Conservation (phyloP, 2,329 filamentous ascomycete species). For the Microcyclospora tardicrescens region DNA sequence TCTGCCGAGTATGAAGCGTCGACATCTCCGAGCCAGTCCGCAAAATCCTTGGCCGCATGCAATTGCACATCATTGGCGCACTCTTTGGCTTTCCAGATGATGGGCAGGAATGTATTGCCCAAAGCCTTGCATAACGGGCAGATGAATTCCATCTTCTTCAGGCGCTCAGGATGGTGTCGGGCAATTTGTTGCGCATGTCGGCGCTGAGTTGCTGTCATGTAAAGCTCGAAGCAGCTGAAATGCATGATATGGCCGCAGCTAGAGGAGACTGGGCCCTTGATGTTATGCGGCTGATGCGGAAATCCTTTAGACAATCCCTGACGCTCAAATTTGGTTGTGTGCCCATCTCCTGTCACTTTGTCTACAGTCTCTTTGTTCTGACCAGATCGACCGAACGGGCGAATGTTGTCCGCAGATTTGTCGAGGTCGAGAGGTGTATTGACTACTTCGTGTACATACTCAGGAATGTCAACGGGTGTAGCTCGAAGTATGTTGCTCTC, state of each 20-base stretch:
- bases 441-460: conserved; percentile 72
- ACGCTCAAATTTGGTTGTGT: conserved; percentile 58
- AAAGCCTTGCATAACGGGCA: conserved; percentile 94
- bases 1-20: conserved; percentile 37
- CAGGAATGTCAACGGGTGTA: conserved; percentile 68
- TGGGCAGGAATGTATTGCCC: conserved; percentile 86
- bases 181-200: conserved; percentile 88
- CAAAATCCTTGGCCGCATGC: conserved; percentile 42
- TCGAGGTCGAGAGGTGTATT: conserved; percentile 72
- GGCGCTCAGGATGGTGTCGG: conserved; percentile 77
- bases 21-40: conserved; percentile 50
- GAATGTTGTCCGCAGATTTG: conserved; percentile 64
- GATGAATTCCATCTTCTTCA: conserved; percentile 74
- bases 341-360: conserved; percentile 61
- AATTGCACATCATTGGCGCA: conserved; percentile 60
- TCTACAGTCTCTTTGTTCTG: conserved; percentile 69
- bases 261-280: conserved; percentile 68
- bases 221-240: conserved; percentile 86
- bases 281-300: conserved; percentile 44
- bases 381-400: conserved; percentile 81
- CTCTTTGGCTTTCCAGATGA: conserved; percentile 89
- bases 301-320: conserved; percentile 86
- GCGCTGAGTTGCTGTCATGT: conserved; percentile 69
- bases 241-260: conserved; percentile 99
- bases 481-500: conserved; percentile 78